Evolutionary conservation across 1,284 basidiomycete species (phyloP).

Genomic region (Tylopilus sp.): DNA sequence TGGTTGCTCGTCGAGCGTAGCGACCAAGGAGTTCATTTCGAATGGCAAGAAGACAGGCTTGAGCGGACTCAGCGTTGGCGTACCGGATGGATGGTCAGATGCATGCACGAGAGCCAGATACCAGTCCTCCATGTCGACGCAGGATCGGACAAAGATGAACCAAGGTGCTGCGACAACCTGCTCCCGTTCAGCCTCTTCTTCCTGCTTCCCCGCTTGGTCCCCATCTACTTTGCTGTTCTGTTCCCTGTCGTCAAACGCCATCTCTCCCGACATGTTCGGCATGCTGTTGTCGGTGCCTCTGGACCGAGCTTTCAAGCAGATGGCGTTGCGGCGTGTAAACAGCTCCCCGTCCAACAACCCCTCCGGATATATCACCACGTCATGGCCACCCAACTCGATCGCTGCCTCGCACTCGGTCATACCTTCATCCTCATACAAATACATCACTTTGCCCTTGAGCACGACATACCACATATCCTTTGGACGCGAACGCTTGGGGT

Average conservation of each 20-base stretch:
- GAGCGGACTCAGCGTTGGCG: constrained; percentile 53
- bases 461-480: constrained; percentile 89
- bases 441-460: constrained; percentile 84
- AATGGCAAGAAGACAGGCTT: constrained; percentile 64
- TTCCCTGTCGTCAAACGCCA: constrained; percentile 42
- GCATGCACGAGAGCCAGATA: constrained; percentile 84
- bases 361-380: constrained; percentile 71
- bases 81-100: constrained; percentile 57
- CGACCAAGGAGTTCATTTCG: constrained; percentile 84
- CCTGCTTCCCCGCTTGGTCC: constrained; percentile 36
- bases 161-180: constrained; percentile 65
- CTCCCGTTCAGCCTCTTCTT: constrained; percentile 46
- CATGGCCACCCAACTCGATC: constrained; percentile 73
- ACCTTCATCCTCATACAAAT: constrained; percentile 86
- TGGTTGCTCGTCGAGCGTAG: constrained; percentile 85
- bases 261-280: constrained; percentile 54
- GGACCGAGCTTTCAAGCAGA: constrained; percentile 65
- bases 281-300: constrained; percentile 33
- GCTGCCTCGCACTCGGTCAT: constrained; percentile 85
- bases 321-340: constrained; percentile 84
- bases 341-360: constrained; percentile 78
- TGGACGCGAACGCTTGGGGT: constrained; percentile 72
- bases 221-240: constrained; percentile 39
- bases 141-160: constrained; percentile 86
- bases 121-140: constrained; percentile 94